Percentiles rank a stretch among this genome's conserved stretches.
phyloP scores from a whole-genome alignment of 139 green algal genomes.

The Astrephomene gubernaculifera region DNA sequence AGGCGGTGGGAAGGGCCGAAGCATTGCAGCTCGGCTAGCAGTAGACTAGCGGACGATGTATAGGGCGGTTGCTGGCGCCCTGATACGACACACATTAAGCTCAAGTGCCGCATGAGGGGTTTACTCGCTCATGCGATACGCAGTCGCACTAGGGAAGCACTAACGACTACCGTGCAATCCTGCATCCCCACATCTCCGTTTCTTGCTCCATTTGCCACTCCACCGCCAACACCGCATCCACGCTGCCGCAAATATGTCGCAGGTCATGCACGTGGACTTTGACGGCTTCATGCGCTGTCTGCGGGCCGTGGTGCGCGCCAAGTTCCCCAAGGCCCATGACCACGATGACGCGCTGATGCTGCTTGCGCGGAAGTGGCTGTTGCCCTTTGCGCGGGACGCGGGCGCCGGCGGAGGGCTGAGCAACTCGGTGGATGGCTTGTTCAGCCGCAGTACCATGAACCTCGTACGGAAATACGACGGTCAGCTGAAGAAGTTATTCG shows the following conservation, averaged over 20 bases:
- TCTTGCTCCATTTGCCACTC: background rate
- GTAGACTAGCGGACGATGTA: no score
- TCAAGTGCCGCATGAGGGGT: no score
- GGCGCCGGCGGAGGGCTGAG: background rate
- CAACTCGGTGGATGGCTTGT: slow-evolving; percentile 20
- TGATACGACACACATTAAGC: no score
- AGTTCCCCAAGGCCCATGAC: slow-evolving; percentile 15
- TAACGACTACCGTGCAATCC: no score
- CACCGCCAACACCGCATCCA: no score
- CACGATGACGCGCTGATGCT: slow-evolving; percentile 5
- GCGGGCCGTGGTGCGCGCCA: slow-evolving; percentile 19
- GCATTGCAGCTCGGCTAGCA: no score
- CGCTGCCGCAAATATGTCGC: no score
- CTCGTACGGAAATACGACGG: slow-evolving; percentile 30
- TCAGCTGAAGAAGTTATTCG: slow-evolving; percentile 39
- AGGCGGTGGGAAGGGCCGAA: no score
- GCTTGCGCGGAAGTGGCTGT: slow-evolving; percentile 32
- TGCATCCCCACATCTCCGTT: no score
- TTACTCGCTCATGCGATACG: no score
- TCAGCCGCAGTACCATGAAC: slow-evolving; percentile 36
- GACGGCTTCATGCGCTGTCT: slow-evolving; percentile 36
- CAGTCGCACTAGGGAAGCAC: no score
- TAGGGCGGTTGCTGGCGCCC: no score
- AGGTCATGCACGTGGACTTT: slow-evolving; percentile 26
- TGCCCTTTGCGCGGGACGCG: slow-evolving; percentile 35